Evolutionary conservation across 345 rosid species (phyloP).

Genomic region (Capsella bursapastoris): DNA sequence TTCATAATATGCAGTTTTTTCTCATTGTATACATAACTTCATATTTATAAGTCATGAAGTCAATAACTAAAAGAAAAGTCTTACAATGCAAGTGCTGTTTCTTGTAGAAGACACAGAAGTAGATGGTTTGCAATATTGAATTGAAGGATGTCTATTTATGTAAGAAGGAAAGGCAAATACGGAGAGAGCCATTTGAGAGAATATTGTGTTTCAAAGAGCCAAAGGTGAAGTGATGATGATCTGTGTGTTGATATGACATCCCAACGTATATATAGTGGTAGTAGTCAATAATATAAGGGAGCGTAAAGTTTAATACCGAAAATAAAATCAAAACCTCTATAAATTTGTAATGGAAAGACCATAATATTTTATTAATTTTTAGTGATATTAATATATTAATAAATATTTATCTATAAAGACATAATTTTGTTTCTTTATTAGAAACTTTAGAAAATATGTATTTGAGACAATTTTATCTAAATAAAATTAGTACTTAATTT

Average conservation of each 20-base stretch:
- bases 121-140: slow-evolving; percentile 44
- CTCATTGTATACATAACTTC: background rate
- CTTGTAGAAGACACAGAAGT: slow-evolving; percentile 19
- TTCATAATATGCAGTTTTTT: background rate
- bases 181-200: slow-evolving; percentile 1
- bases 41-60: background rate
- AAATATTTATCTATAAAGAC: too few species aligned
- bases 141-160: slow-evolving; percentile 37
- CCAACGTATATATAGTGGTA: background rate
- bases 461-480: too few species aligned
- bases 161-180: slow-evolving; percentile 51
- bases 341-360: too few species aligned
- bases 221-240: background rate
- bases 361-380: too few species aligned
- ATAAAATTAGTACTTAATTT: too few species aligned
- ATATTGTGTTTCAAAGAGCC: background rate
- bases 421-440: too few species aligned
- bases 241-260: background rate
- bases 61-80: background rate
- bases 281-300: too few species aligned
- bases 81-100: slow-evolving; percentile 40
- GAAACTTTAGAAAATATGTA: too few species aligned
- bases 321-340: background rate
- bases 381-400: too few species aligned
- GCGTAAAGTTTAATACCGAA: background rate